Base-by-base conservation (phyloP, 768 basidiomycete species). In the Suillus brevipes region DNA sequence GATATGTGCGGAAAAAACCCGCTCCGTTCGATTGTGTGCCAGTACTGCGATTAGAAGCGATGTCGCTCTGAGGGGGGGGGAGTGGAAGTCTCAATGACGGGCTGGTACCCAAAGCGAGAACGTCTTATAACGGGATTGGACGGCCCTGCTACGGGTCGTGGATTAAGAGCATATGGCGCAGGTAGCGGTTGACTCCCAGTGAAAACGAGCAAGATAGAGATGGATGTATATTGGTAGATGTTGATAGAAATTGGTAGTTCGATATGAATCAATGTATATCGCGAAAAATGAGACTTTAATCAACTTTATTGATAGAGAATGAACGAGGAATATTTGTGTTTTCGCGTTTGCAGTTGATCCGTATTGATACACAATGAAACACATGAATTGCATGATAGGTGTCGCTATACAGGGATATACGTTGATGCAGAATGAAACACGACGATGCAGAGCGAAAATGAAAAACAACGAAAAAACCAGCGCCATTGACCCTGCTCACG, bases 51-150 rank as follows among this genome's bases (percentile, higher is more conserved):
- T 83, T 83, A 12, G 85, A 86, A 38, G 83, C 81, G n/a, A 80
- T 81, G 38, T 89, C 89, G 65, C 85, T 89, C 4, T 84, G 84
- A 8, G n/a, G 86, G 78, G 8, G 87, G 87, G 20, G 89, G 88
- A 25, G 78, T 77, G 36, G 84, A 84, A 3, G 83, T 79, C 71
- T 91, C 90, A 4, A 90, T 78, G 52, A 91, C 82, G 5, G 89
- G 89, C 68, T 78, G 82, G 43, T 79, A 81, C 34, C 81, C 82
- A 65, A 78, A 81, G 68, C 83, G 79, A 43, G 79, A 73, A 34
- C 80, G 76, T 45, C 75, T 75, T 38, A 78, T 77, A 25, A 78
- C 75, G 56, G 77, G 77, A 66, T 80, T 79, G 6, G 83, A 70
- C 20, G 79, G 72, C 47, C 69, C 76, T 28, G 79, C 69, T 25